A percentile compares a stretch with the other conserved stretches of the same genome.
Conservation (phyloP, 202 grass and related monocot species). For the Musa balbisiana region DNA sequence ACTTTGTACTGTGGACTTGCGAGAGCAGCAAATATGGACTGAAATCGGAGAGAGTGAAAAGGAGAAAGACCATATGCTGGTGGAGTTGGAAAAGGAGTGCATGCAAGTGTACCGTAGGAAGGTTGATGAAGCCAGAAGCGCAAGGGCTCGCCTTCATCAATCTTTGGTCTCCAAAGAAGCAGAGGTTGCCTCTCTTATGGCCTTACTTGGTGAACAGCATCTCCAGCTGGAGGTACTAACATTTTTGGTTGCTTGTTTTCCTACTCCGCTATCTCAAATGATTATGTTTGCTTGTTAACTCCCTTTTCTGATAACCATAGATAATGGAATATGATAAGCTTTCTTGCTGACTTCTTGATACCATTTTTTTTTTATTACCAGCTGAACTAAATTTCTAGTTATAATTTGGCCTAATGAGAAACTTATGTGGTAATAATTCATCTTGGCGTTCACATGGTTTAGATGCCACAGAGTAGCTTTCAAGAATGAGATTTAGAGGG, state of each 20-base stretch:
- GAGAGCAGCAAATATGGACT: not conserved
- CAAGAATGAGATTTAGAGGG: not conserved
- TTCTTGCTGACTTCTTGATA: not conserved
- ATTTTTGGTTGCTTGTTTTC: not conserved
- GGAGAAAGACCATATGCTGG: conserved; percentile 14
- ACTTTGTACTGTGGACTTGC: too few relatives aligned
- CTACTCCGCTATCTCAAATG: not conserved
- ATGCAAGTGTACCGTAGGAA: conserved; percentile 18
- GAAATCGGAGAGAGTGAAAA: conserved; percentile 19
- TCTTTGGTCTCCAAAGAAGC: conserved; percentile 21
- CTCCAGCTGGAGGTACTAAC: conserved; percentile 6
- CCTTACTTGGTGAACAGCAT: conserved; percentile 21
- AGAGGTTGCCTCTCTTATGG: conserved; percentile 15
- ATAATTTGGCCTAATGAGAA: not conserved
- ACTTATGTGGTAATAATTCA: not conserved
- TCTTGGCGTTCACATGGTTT: too few relatives aligned
- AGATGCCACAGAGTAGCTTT: not conserved
- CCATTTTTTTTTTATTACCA: too few relatives aligned
- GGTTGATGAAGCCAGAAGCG: conserved; percentile 14
- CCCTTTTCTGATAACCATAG: not conserved
- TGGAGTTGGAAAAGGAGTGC: conserved; percentile 21
- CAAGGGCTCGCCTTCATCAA: conserved; percentile 4
- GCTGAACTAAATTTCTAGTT: not conserved
- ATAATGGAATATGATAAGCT: too few relatives aligned
- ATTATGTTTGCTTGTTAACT: not conserved